Evolutionary conservation across 139 green algal species (phyloP), one percentile per base, ranked within the genome.

Genomic region (Dunaliella primolecta): DNA sequence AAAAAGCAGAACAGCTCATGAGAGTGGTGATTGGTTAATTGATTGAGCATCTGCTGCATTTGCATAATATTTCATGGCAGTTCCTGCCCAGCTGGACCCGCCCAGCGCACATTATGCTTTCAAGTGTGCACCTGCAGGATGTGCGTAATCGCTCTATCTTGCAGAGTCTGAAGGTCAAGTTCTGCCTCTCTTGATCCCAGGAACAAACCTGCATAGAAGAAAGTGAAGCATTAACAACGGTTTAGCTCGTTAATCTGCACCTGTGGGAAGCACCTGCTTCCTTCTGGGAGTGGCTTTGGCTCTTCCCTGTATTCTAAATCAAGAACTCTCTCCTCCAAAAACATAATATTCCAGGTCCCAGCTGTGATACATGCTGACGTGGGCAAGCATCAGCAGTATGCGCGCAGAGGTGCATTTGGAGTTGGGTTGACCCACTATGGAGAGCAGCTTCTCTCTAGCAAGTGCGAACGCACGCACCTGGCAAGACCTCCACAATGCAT

Each of bases 401-500:
- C 71, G 15, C 81, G 86, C 1, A 82, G 81, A 32, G n/a, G n/a
- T n/a, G n/a, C n/a, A n/a, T n/a, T 81, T 89, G 86, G 23, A 80
- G 76, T 29, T 82, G 86, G 29, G 82, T 78, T 36, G 82, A 89
- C 37, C 81, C 86, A 29, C 86, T 82, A 2, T 86, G n/a, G n/a
- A n/a, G n/a, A n/a, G n/a, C n/a, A n/a, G n/a, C n/a, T n/a, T n/a
- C n/a, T n/a, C n/a, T n/a, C n/a, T n/a, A n/a, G n/a, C n/a, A n/a
- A n/a, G n/a, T n/a, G n/a, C n/a, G n/a, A n/a, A n/a, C 86, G 70
- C 46, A 64, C 15, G 46, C 15, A 64, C 46, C 46, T 64, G 46
- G 46, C 46, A 64, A 15, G 7, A 64, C 46, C 46, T 64, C 46
- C 46, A 64, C 46, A 64, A 64, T 64, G 46, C 46, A 64, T 15